Evolutionary conservation across 306 rosid genomes (phyloP), one percentile per base, ranked within the genome.

Genomic region (Malus sylvestris): DNA sequence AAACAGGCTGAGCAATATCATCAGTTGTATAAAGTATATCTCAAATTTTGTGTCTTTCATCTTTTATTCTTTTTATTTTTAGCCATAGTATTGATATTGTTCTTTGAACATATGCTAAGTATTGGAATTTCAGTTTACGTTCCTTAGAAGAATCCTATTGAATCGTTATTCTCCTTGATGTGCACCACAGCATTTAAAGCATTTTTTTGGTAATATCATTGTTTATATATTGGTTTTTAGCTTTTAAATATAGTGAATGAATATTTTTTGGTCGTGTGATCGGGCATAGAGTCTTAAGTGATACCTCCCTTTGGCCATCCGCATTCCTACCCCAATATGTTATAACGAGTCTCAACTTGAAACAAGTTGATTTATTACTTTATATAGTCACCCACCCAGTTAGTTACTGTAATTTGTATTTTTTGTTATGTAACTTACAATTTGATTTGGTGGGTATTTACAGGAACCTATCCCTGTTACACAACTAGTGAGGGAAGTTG

Each of bases 401-500:
- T 25, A 65, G 10, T 65, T 33, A 65, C 25, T 16, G 46, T 32
- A 33, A 62, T 62, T 62, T 62, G 5, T 27, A 5, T 29, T 12
- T 33, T 65, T 65, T 10, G 38, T 22, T 18, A 3, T 10, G n/a
- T 15, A 71, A 51, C 49, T 29, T 71, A 8, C 46, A 51, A 52
- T 18, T 25, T 53, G 64, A 29, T 69, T 11, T 60, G 25, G 45
- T 51, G 57, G 13, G 65, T 32, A 33, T 51, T 67, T 81, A 53
- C 83, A 91, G 95, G 97, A 89, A 79, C 91, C 90, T 20, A 91
- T 91, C 83, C 95, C 91, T 23, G 95, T 89, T 66, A 86, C 97
- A 18, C 97, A 91, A 70, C 97, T 91, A 78, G 91, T 91, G n/a
- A 88, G 95, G 91, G 93, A 91, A 88, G 88, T 85, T 75, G 97